phyloP scores from a whole-genome alignment of 2,329 filamentous ascomycete genomes.

The Remersonia thermophila region DNA sequence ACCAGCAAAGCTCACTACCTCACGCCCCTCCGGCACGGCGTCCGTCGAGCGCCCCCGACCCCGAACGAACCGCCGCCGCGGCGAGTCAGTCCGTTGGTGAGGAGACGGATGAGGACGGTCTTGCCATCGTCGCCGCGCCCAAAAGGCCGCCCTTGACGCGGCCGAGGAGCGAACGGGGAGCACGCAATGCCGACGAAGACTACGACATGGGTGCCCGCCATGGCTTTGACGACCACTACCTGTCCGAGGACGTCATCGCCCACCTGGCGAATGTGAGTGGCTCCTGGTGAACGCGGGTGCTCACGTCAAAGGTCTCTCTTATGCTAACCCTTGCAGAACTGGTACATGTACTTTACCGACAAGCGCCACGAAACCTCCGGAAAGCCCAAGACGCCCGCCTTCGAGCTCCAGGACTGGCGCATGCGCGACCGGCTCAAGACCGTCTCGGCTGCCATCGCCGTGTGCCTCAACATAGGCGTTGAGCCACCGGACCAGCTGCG shows the following conservation, averaged over 20 bases:
- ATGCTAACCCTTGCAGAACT: conserved; percentile 51
- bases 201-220: conserved; percentile 55
- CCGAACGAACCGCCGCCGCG: background rate
- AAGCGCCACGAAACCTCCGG: conserved; percentile 94
- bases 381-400: conserved; percentile 58
- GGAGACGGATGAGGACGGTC: conserved; percentile 4
- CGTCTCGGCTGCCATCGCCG: conserved; percentile 82
- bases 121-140: conserved; percentile 14
- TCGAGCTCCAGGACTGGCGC: conserved; percentile 80
- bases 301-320: no score
- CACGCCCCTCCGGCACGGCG: conserved; percentile 21
- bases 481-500: conserved; percentile 95
- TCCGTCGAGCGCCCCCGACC: conserved; percentile 31
- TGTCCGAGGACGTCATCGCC: conserved; percentile 78
- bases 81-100: conserved; percentile 16
- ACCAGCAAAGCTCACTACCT: conserved; percentile 2
- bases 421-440: conserved; percentile 96
- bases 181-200: conserved; percentile 33
- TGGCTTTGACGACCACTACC: conserved; percentile 86
- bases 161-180: conserved; percentile 44
- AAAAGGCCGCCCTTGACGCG: conserved; percentile 39
- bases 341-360: conserved; percentile 99
- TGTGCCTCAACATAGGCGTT: conserved; percentile 94
- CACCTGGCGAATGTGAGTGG: conserved; percentile 62
- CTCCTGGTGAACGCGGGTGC: background rate